Evolutionary conservation across 768 basidiomycete species (phyloP).

Genomic region (Lactarius vividus): DNA sequence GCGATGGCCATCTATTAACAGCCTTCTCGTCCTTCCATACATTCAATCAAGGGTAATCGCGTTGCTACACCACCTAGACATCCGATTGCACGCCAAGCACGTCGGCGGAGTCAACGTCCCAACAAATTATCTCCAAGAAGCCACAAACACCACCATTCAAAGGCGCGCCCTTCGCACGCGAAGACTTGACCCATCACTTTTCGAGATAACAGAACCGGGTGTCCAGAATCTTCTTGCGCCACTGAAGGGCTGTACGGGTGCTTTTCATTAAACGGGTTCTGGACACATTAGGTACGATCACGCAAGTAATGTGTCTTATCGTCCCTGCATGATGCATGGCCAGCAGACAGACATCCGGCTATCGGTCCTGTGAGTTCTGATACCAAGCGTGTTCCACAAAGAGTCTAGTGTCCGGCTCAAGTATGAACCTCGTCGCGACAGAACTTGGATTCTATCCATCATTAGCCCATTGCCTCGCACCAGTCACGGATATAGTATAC

Average conservation of each 20-base stretch:
- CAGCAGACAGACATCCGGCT: slow-evolving; percentile 2
- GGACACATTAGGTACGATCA: slow-evolving; percentile 10
- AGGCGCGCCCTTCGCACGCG: slow-evolving; percentile 1
- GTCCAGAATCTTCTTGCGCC: background rate
- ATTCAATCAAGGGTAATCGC: slow-evolving; percentile 11
- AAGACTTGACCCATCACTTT: slow-evolving; percentile 1
- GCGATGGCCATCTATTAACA: slow-evolving; percentile 13
- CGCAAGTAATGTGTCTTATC: background rate
- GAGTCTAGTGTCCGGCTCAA: background rate
- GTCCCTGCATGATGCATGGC: background rate
- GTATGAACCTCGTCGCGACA: background rate
- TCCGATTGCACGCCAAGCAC: background rate
- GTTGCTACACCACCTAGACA: slow-evolving; percentile 14
- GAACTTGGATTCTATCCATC: background rate
- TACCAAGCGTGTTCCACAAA: background rate
- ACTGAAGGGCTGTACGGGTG: background rate
- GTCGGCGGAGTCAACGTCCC: slow-evolving; percentile 8
- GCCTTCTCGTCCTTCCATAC: slow-evolving; percentile 11
- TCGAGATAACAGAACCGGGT: background rate
- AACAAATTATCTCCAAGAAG: slow-evolving; percentile 1
- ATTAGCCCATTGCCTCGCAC: background rate
- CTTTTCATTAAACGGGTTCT: slow-evolving; percentile 4
- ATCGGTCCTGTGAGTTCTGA: background rate
- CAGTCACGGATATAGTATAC: background rate
- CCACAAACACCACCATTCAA: background rate